Evolutionary conservation across 78 protist genomes (phyloP).

Genomic region (Polysphondylium violaceum): DNA sequence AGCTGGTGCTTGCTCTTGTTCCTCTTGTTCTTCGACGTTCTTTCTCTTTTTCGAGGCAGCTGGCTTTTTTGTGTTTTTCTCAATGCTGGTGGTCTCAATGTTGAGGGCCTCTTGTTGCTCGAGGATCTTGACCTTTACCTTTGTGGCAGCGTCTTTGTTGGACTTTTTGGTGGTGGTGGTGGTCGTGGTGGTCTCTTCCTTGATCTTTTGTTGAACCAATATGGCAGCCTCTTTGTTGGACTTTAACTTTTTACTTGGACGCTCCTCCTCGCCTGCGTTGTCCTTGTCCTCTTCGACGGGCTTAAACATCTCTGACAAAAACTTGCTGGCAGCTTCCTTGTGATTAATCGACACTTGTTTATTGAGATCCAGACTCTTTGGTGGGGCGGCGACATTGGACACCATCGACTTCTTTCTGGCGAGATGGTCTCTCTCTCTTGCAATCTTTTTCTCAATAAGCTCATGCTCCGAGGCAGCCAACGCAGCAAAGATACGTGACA

Average conservation of each 20-base stretch:
- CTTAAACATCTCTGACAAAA: constrained; percentile 20
- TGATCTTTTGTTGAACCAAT: not conserved
- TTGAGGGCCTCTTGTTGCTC: constrained; percentile 12
- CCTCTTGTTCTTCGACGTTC: not conserved
- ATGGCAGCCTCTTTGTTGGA: constrained; percentile 39
- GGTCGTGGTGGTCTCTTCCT: not conserved
- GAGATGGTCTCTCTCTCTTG: constrained; percentile 1
- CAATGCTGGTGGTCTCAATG: not conserved
- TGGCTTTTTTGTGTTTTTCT: constrained; percentile 9
- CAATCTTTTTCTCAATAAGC: constrained; percentile 1
- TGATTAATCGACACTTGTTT: not conserved
- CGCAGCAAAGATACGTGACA: constrained; percentile 6
- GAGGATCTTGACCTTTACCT: not conserved
- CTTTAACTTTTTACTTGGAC: constrained; percentile 24
- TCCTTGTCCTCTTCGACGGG: not conserved
- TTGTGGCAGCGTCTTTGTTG: constrained; percentile 12
- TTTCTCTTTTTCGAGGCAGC: constrained; percentile 6
- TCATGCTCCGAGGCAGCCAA: constrained; percentile 21
- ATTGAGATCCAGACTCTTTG: constrained; percentile 8
- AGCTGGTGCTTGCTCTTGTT: constrained; percentile 16
- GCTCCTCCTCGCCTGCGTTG: not conserved
- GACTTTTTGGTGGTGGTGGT: not conserved
- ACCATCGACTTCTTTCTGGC: not conserved
- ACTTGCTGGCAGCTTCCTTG: constrained; percentile 21
- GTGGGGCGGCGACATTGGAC: not conserved